Conservation (phyloP, 257 asterid genomes). For the Oldenlandia corymbosa region DNA sequence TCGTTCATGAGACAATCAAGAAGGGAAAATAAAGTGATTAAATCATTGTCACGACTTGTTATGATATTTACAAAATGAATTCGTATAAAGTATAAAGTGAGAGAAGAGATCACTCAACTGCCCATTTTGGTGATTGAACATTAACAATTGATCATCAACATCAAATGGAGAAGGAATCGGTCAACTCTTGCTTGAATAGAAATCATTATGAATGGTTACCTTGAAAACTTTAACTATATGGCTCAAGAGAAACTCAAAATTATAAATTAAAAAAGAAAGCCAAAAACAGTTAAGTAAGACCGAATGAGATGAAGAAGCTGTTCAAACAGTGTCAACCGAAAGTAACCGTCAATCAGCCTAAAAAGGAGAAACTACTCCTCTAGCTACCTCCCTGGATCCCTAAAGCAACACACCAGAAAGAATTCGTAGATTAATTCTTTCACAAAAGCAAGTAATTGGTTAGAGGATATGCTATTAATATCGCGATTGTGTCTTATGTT, state of each 20-base stretch:
- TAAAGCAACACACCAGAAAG: conserved; percentile 12
- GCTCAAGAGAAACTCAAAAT: not conserved
- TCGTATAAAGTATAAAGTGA: too few species aligned
- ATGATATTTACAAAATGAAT: too few species aligned
- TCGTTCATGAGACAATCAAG: too few species aligned
- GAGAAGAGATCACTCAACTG: too few species aligned
- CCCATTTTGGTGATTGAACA: too few species aligned
- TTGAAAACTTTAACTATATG: not conserved
- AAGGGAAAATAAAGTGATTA: too few species aligned
- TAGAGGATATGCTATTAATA: too few species aligned
- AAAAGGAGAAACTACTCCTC: conserved; percentile 4
- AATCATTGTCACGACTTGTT: conserved; percentile 10
- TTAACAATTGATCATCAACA: too few species aligned
- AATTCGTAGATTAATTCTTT: too few species aligned
- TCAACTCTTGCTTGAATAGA: conserved; percentile 12
- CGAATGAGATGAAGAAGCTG: conserved; percentile 14
- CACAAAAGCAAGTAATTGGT: conserved; percentile 9
- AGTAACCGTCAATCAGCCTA: conserved; percentile 30
- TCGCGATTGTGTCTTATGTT: too few species aligned
- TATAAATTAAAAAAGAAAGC: not conserved
- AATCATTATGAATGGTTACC: not conserved
- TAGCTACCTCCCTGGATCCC: not conserved
- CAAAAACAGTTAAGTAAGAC: conserved; percentile 4
- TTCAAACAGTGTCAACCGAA: conserved; percentile 30
- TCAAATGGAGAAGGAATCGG: not conserved